phyloP scores from a whole-genome alignment of 2,329 filamentous ascomycete genomes.

The Periconia macrospinosa region DNA sequence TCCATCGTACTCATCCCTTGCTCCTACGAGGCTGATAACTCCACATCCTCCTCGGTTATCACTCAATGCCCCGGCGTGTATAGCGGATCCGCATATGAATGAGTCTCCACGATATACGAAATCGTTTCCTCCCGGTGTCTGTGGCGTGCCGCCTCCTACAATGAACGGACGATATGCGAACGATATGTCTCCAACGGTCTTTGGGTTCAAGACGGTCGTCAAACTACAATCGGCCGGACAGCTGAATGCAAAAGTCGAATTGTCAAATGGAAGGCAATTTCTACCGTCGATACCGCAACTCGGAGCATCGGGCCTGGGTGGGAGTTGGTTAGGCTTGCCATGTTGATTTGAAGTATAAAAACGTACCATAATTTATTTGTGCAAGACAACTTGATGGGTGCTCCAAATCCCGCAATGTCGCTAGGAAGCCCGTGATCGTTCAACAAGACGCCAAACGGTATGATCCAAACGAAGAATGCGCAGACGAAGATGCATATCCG shows the following conservation, averaged over 20 bases:
- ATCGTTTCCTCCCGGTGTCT: constrained; percentile 15
- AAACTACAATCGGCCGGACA: constrained; percentile 59
- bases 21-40: constrained; percentile 28
- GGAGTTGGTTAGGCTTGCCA: constrained; percentile 7
- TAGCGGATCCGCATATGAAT: constrained; percentile 41
- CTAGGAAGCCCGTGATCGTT: constrained; percentile 58
- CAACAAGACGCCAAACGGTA: constrained; percentile 69
- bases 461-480: constrained; percentile 66
- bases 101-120: constrained; percentile 40
- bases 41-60: constrained; percentile 39
- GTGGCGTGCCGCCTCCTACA: constrained; percentile 65
- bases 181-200: constrained; percentile 60
- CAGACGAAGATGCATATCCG: constrained; percentile 60
- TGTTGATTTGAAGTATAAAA: neutral
- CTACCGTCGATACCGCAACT: constrained; percentile 58
- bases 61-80: constrained; percentile 36
- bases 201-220: constrained; percentile 52
- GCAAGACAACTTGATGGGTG: constrained; percentile 67
- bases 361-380: constrained; percentile 67
- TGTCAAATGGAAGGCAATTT: constrained; percentile 58
- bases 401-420: constrained; percentile 70
- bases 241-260: constrained; percentile 56
- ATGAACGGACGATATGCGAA: constrained; percentile 67
- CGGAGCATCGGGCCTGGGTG: constrained; percentile 27
- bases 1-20: constrained; percentile 23